Percentiles rank a stretch among this genome's conserved stretches.
Conservation (phyloP, 2,329 filamentous ascomycete genomes). For the Fusarium pseudograminearum region DNA sequence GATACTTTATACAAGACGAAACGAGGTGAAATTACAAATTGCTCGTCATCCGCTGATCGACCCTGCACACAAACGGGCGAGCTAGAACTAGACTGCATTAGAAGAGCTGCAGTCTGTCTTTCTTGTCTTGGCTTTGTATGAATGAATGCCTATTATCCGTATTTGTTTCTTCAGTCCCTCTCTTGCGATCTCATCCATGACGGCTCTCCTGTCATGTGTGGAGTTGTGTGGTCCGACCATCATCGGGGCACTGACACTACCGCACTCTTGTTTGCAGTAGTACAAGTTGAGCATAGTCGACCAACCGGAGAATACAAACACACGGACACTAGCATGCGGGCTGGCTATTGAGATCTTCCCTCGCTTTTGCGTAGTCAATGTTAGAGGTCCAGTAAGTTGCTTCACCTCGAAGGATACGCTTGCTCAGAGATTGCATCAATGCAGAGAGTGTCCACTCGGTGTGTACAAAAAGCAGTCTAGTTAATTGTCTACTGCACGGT, state of each 20-base stretch:
- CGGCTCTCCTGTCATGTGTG: background rate
- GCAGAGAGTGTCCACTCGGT: constrained; percentile 1
- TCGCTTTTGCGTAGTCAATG: constrained; percentile 11
- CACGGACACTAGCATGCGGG: constrained; percentile 22
- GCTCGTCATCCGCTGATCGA: constrained; percentile 19
- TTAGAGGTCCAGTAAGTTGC: constrained; percentile 10
- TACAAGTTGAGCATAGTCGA: constrained; percentile 1
- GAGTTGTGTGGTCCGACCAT: constrained; percentile 8
- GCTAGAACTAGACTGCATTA: background rate
- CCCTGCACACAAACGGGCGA: constrained; percentile 5
- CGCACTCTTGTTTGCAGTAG: background rate
- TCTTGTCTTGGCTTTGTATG: background rate
- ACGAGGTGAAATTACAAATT: constrained; percentile 30
- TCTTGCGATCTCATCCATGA: background rate
- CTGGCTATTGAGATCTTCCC: constrained; percentile 44
- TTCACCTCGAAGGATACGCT: background rate
- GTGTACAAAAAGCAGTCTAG: background rate
- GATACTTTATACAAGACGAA: constrained; percentile 31
- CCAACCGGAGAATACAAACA: constrained; percentile 33
- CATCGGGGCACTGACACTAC: constrained; percentile 6
- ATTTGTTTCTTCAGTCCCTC: background rate
- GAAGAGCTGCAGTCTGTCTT: constrained; percentile 9
- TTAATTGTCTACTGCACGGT: background rate
- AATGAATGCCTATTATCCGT: background rate
- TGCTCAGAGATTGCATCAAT: background rate